phyloP scores from a whole-genome alignment of 2,329 filamentous ascomycete species.

The Sclerotinia glacialis region DNA sequence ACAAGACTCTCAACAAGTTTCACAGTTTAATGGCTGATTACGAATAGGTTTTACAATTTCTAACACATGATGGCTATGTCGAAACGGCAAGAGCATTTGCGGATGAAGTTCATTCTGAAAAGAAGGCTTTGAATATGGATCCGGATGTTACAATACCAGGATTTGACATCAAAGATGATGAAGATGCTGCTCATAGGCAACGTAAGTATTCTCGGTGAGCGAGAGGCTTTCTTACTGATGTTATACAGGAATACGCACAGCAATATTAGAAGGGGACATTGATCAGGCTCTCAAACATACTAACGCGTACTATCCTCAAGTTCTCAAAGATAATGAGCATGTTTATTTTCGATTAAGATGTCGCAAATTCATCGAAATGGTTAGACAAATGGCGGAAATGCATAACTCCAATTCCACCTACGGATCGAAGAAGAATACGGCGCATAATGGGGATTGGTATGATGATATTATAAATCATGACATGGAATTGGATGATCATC shows the following conservation, averaged over 20 bases:
- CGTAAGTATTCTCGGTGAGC: slow-evolving; percentile 52
- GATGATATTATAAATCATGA: slow-evolving; percentile 41
- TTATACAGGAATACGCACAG: slow-evolving; percentile 70
- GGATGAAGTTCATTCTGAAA: slow-evolving; percentile 73
- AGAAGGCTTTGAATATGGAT: slow-evolving; percentile 63
- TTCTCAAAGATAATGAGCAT: slow-evolving; percentile 75
- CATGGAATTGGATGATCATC: slow-evolving; percentile 56
- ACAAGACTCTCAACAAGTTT: slow-evolving; percentile 26
- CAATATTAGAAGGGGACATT: slow-evolving; percentile 88
- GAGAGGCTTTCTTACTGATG: slow-evolving; percentile 12
- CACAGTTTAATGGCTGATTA: slow-evolving; percentile 9
- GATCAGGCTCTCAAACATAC: slow-evolving; percentile 85
- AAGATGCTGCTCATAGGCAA: slow-evolving; percentile 83
- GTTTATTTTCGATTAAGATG: slow-evolving; percentile 87
- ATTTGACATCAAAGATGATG: slow-evolving; percentile 72
- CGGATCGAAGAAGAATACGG: slow-evolving; percentile 41
- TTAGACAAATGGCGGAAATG: slow-evolving; percentile 68
- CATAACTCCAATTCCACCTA: slow-evolving; percentile 39
- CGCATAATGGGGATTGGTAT: slow-evolving; percentile 41
- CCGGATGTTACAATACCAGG: slow-evolving; percentile 51
- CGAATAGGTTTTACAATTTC: slow-evolving; percentile 69
- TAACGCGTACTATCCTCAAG: slow-evolving; percentile 71
- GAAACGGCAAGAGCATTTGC: slow-evolving; percentile 89
- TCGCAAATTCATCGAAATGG: slow-evolving; percentile 94
- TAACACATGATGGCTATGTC: slow-evolving; percentile 93